Conservation (phyloP, 768 basidiomycete genomes). For the Tricholoma furcatifolium region DNA sequence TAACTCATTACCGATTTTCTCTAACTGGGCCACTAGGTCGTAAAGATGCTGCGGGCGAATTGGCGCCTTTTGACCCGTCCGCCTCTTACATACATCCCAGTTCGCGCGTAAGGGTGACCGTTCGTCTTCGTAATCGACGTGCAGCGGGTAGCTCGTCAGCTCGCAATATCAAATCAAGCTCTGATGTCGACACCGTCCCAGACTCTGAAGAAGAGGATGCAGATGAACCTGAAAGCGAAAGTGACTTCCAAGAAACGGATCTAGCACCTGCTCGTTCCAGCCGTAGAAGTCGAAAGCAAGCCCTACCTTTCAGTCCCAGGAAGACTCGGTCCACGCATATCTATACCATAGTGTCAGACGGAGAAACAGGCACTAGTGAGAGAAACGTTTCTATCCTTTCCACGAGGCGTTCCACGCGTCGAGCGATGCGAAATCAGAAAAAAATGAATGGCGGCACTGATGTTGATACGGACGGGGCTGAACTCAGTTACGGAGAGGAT, state of each 20-base stretch:
- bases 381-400: constrained; percentile 25
- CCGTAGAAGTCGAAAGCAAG: constrained; percentile 21
- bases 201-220: constrained; percentile 33
- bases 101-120: constrained; percentile 47
- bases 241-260: constrained; percentile 20
- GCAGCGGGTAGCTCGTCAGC: constrained; percentile 23
- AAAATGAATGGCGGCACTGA: constrained; percentile 30
- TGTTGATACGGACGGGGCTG: constrained; percentile 24
- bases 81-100: constrained; percentile 55
- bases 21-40: constrained; percentile 35
- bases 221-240: constrained; percentile 21
- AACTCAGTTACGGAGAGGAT: constrained; percentile 32
- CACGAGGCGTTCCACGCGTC: constrained; percentile 51
- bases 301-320: constrained; percentile 66
- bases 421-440: constrained; percentile 48
- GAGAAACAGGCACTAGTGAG: constrained; percentile 23
- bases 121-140: constrained; percentile 29
- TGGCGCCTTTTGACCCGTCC: constrained; percentile 60
- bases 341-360: constrained; percentile 35
- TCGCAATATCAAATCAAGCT: constrained; percentile 21
- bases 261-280: constrained; percentile 18
- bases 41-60: constrained; percentile 40
- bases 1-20: constrained; percentile 6
- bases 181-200: constrained; percentile 26
- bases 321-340: constrained; percentile 49